Conservation (phyloP, 1,284 basidiomycete species). For the Ustilago xerochloae region DNA sequence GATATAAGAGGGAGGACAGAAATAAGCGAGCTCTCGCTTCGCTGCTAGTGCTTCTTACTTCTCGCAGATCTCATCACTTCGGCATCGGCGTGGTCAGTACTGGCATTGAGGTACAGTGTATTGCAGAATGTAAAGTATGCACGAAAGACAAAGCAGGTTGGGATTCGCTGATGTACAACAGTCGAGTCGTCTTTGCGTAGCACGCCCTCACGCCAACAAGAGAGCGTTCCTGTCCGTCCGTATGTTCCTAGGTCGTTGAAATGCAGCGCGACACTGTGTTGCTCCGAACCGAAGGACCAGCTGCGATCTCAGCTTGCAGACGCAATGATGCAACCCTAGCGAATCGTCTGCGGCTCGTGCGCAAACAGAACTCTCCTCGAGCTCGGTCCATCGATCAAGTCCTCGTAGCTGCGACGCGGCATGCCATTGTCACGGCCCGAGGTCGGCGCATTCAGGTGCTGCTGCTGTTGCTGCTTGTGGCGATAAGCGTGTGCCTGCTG, state of each 20-base stretch:
- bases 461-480: conserved; percentile 18
- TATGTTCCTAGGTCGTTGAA: no score
- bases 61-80: neutral
- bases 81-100: neutral
- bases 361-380: conserved; percentile 44
- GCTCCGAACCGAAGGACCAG: no score
- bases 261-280: no score
- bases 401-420: conserved; percentile 40
- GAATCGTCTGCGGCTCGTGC: conserved; percentile 30
- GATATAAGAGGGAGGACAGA: neutral
- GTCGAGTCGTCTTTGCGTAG: no score
- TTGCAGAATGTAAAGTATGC: neutral
- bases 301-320: no score
- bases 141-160: neutral
- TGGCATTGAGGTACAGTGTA: neutral
- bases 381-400: conserved; percentile 8
- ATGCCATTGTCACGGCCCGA: neutral
- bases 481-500: conserved; percentile 14
- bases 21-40: conserved; percentile 6
- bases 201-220: no score
- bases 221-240: no score
- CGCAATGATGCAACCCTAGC: conserved; percentile 35
- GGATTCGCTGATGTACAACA: no score
- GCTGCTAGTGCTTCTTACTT: neutral
- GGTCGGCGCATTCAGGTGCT: conserved; percentile 4